Evolutionary conservation across 2,329 filamentous ascomycete genomes (phyloP), one percentile per base, ranked within the genome.

Genomic region (Paraconiothyrium sp.): DNA sequence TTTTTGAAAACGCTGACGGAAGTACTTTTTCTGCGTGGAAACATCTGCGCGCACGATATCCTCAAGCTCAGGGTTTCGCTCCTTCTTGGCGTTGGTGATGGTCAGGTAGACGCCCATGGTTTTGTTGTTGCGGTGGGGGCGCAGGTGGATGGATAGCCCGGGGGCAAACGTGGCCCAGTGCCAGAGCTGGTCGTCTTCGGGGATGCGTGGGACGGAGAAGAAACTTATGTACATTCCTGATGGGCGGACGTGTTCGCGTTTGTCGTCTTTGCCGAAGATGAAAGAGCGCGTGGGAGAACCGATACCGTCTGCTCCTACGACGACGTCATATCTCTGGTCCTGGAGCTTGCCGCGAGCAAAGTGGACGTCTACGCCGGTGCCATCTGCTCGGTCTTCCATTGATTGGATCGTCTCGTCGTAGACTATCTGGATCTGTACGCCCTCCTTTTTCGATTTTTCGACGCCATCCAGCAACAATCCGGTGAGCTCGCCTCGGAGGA

Each of bases 1-100:
- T 20, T 70, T 72, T 0, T 67, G 60, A 46, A 79, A 82, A 2
- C 65, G 55, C 4, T 70, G 49, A 0, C 71, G 68, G 41, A 83
- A 61, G 0, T 75, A 75, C 3, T 72, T 64, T 65, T 84, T 85
- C 64, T 85, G 76, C 41, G 76, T 76, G 32, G 73, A 52, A 1
- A 79, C 58, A 32, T 80, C 77, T 1, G 77, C 76, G 2, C 61
- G 41, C 16, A 71, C 37, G 1, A 68, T 56, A 8, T 63, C 61
- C 34, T 72, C 69, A 11, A 71, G 43, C 14, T 63, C 65, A 0
- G 68, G 66, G 27, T 65, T 43, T 4, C 39, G 56, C 22, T 60
- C 58, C 1, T 64, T 56, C 16, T 48, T 66, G 3, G 66, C 55
- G 2, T 68, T 70, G 14, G 55, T 69, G 1, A 77, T 74, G 27